Evolutionary conservation across 768 basidiomycete species (phyloP).

Genomic region (Tricholomella constricta): DNA sequence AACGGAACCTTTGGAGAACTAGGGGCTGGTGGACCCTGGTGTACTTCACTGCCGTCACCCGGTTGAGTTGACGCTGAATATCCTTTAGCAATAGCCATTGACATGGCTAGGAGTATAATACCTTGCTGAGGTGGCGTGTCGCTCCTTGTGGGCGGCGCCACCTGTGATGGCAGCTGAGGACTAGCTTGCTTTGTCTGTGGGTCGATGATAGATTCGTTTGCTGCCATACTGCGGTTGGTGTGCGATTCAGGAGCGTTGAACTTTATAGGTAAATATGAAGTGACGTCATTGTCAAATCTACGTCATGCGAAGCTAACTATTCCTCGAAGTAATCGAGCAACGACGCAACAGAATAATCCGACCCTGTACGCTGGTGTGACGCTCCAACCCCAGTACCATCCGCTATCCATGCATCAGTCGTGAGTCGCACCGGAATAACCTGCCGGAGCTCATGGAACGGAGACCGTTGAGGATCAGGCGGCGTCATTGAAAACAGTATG

Average conservation of each 20-base stretch:
- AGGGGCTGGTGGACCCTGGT: constrained; percentile 19
- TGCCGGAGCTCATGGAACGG: constrained; percentile 62
- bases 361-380: not conserved
- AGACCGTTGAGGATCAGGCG: constrained; percentile 54
- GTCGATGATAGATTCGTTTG: not conserved
- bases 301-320: constrained; percentile 1
- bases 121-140: constrained; percentile 40
- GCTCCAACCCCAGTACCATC: constrained; percentile 37
- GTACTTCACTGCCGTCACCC: constrained; percentile 36
- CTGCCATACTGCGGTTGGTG: too few relatives aligned
- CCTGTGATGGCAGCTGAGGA: constrained; percentile 25
- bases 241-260: not conserved
- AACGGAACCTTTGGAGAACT: constrained; percentile 45
- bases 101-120: constrained; percentile 13
- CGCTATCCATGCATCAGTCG: constrained; percentile 61
- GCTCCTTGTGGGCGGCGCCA: constrained; percentile 25
- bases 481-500: constrained; percentile 60
- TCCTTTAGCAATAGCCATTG: not conserved
- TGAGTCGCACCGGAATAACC: constrained; percentile 63
- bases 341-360: constrained; percentile 15
- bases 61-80: constrained; percentile 35
- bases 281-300: constrained; percentile 13
- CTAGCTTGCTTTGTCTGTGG: constrained; percentile 10
- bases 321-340: constrained; percentile 7
- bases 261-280: not conserved